Evolutionary conservation across 2,329 filamentous ascomycete species (phyloP).

Genomic region (Trichoderma sp.): DNA sequence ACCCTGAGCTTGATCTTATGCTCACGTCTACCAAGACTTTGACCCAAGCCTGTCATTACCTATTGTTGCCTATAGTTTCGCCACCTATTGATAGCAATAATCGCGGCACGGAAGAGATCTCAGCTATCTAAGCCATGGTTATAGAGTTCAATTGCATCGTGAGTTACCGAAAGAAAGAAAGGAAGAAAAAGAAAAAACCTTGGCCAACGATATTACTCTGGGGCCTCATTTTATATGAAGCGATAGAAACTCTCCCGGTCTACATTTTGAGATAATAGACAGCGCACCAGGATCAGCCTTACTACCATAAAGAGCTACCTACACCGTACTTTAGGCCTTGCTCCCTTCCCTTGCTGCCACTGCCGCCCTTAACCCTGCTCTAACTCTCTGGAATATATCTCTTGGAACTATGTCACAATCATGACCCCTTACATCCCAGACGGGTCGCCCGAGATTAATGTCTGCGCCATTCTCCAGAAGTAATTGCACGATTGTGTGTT

Average conservation of each 20-base stretch:
- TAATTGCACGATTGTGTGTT: not conserved
- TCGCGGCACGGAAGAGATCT: not conserved
- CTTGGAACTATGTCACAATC: not conserved
- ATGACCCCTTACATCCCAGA: not conserved
- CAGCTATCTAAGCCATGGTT: not conserved
- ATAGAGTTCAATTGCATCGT: not conserved
- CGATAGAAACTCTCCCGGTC: not conserved
- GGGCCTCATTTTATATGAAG: too few relatives aligned
- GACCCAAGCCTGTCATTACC: not conserved
- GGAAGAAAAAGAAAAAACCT: too few relatives aligned
- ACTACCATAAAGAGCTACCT: not conserved
- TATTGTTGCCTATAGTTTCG: not conserved
- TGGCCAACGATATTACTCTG: too few relatives aligned
- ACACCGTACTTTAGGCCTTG: not conserved
- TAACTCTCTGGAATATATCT: not conserved
- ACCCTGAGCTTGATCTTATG: not conserved
- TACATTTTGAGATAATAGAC: not conserved
- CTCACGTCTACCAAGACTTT: not conserved
- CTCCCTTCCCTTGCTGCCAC: not conserved
- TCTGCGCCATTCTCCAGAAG: not conserved
- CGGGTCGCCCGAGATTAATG: not conserved
- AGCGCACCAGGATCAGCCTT: accelerated
- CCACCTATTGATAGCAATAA: not conserved
- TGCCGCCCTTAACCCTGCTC: not conserved
- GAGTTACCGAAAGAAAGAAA: too few relatives aligned